Conservation (phyloP, 805 yeast genomes). For the Metschnikowia santaceciliae region DNA sequence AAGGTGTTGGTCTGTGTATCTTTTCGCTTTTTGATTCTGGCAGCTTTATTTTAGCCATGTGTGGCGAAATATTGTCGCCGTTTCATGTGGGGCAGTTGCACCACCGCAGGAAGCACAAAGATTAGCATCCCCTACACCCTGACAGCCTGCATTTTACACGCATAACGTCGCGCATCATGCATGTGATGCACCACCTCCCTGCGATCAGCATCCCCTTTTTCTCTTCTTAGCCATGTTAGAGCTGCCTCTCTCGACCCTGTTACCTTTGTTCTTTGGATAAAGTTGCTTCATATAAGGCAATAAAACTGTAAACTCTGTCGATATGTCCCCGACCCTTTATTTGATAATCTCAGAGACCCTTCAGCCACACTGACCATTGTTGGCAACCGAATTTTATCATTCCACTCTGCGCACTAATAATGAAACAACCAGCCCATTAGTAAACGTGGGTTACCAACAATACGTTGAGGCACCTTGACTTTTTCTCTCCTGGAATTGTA, state of each 20-base stretch:
- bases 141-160: neutral
- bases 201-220: slow-evolving; percentile 5
- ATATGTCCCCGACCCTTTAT: neutral
- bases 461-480: neutral
- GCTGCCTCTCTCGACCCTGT: neutral
- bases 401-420: neutral
- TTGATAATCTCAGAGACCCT: neutral
- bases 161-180: slow-evolving; percentile 5
- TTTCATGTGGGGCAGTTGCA: neutral
- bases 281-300: neutral
- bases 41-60: neutral
- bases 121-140: neutral
- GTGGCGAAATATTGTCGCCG: neutral
- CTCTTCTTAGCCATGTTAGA: neutral
- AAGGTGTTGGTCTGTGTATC: neutral
- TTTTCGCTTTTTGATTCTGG: neutral
- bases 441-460: neutral
- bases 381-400: neutral
- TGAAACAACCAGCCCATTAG: neutral
- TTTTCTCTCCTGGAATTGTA: neutral
- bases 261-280: neutral
- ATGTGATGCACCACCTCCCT: slow-evolving; percentile 5
- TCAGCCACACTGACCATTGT: neutral
- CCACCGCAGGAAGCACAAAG: neutral
- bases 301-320: neutral